Conservation (phyloP, 2,329 filamentous ascomycete genomes). For the Trichoderma atrobrunneum region DNA sequence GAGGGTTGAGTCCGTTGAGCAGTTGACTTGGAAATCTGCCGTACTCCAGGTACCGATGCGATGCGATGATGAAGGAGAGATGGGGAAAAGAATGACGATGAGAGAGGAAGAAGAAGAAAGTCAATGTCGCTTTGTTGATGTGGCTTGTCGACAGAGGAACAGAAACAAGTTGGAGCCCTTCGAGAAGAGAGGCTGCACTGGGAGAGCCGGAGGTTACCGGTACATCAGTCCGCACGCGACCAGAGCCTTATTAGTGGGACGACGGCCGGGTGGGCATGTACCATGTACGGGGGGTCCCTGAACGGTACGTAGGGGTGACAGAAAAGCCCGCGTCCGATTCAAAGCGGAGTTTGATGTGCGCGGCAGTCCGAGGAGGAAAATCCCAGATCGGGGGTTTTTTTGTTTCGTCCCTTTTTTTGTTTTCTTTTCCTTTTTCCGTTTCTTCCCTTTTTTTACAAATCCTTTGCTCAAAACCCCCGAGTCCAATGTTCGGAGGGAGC, state of each 20-base stretch:
- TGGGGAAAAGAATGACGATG: neutral
- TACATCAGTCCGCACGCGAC: conserved; percentile 9
- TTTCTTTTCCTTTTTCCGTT: neutral
- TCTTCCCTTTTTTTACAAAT: neutral
- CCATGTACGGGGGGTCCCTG: neutral
- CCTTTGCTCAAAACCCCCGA: neutral
- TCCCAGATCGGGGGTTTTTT: neutral
- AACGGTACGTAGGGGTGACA: neutral
- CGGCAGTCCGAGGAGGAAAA: neutral
- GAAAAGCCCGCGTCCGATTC: conserved; percentile 10
- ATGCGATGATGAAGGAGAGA: neutral
- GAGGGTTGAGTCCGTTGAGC: neutral
- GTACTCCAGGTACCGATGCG: conserved; percentile 16
- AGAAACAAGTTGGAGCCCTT: neutral
- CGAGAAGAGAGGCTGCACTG: neutral
- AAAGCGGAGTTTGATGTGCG: conserved; percentile 6
- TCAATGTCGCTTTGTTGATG: neutral
- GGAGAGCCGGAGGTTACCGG: neutral
- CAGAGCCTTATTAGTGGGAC: conserved; percentile 14
- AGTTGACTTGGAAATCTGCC: neutral
- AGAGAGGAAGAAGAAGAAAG: neutral
- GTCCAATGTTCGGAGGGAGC: neutral
- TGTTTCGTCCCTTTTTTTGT: neutral
- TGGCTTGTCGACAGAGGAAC: neutral
- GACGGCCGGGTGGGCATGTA: neutral